Conservation (phyloP, 768 basidiomycete species). For the Dacryopinax spathularia region DNA sequence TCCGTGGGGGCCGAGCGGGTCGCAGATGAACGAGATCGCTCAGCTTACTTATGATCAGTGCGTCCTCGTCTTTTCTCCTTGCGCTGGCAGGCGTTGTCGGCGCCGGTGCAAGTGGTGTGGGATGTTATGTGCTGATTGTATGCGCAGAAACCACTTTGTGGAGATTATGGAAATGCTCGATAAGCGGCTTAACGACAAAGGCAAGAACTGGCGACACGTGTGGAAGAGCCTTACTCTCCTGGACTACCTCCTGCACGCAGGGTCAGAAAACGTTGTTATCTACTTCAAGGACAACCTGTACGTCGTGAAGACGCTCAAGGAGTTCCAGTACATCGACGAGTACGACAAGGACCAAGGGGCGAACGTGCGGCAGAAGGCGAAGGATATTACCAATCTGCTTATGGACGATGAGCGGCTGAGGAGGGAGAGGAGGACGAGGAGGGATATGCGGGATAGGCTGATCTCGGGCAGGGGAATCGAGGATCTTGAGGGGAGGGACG, state of each 20-base stretch:
- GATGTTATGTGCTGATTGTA: slow-evolving; percentile 13
- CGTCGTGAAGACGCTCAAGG: slow-evolving; percentile 95
- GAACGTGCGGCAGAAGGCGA: slow-evolving; percentile 95
- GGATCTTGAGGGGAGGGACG: slow-evolving; percentile 33
- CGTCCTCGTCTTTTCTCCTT: slow-evolving; percentile 22
- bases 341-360: slow-evolving; percentile 93
- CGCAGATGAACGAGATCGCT: slow-evolving; percentile 98
- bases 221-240: slow-evolving; percentile 95
- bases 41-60: slow-evolving; percentile 95
- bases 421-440: slow-evolving; percentile 68
- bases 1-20: slow-evolving; percentile 93
- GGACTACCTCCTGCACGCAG: slow-evolving; percentile 90
- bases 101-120: not conserved
- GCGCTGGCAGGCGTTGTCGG: not conserved
- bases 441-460: slow-evolving; percentile 93
- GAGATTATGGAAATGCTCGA: slow-evolving; percentile 99
- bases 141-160: slow-evolving; percentile 76
- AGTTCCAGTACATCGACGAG: slow-evolving; percentile 94
- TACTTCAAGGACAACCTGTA: slow-evolving; percentile 97
- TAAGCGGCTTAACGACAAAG: slow-evolving; percentile 95
- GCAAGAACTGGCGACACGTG: slow-evolving; percentile 99
- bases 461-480: slow-evolving; percentile 39
- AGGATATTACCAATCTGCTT: slow-evolving; percentile 91
- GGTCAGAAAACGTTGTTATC: slow-evolving; percentile 94
- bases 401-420: slow-evolving; percentile 73